Conservation (phyloP, 192 early-diverging fungal species). For the Obelidium mucronatum region DNA sequence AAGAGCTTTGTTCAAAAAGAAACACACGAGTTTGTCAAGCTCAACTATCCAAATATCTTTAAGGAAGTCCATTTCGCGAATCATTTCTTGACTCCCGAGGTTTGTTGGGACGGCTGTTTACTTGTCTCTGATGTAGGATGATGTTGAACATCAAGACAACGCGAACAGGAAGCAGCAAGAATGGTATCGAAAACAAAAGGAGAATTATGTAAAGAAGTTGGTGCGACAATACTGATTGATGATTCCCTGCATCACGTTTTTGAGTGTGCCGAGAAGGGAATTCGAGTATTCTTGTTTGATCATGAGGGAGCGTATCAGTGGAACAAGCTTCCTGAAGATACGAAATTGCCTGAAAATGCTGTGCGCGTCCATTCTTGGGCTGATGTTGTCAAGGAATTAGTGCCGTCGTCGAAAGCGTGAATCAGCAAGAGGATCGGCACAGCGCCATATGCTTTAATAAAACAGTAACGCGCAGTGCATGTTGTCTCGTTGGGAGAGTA, state of each 20-base stretch:
- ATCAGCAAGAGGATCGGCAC: conserved; percentile 12
- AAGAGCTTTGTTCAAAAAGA: conserved; percentile 63
- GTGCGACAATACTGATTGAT: conserved; percentile 64
- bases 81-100: conserved; percentile 54
- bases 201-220: conserved; percentile 62
- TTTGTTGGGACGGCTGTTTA: neutral
- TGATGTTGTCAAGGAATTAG: conserved; percentile 44
- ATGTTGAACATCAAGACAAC: neutral
- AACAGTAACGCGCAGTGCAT: too few relatives aligned
- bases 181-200: conserved; percentile 65
- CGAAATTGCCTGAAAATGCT: conserved; percentile 52
- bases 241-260: conserved; percentile 59
- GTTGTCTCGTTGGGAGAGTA: too few relatives aligned
- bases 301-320: conserved; percentile 59
- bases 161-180: conserved; percentile 47
- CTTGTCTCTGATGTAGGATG: neutral
- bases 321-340: conserved; percentile 38
- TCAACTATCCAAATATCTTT: conserved; percentile 66
- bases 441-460: too few relatives aligned
- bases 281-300: conserved; percentile 65
- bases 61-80: conserved; percentile 72
- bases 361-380: conserved; percentile 61
- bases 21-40: conserved; percentile 65
- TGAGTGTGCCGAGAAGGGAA: conserved; percentile 60
- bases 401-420: conserved; percentile 6